These are phyloP conservation scores for Kurtzmaniella quercitrusa DNA, from an alignment of 1,139 yeast genomes.

Conservation along the genomic window DNA sequence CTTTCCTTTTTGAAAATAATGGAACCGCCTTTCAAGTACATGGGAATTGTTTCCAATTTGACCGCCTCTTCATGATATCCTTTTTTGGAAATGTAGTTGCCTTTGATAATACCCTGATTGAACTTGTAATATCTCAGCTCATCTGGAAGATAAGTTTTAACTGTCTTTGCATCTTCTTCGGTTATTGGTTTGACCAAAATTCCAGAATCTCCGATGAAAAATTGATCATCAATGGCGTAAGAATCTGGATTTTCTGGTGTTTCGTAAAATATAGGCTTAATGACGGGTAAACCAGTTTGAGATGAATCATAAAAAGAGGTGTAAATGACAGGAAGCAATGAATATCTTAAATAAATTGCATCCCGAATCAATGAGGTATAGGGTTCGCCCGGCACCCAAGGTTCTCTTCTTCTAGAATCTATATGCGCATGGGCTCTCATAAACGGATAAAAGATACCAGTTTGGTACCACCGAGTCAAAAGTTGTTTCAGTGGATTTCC, in stretches of 20 bases:
- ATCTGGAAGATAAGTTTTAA: constrained; percentile 62
- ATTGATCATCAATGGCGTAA: constrained; percentile 75
- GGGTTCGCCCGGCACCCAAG: constrained; percentile 81
- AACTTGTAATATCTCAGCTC: constrained; percentile 58
- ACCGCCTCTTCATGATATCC: constrained; percentile 28
- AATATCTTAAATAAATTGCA: constrained; percentile 70
- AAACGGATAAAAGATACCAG: constrained; percentile 94
- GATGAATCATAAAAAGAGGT: constrained; percentile 74
- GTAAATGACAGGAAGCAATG: constrained; percentile 72
- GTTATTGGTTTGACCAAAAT: constrained; percentile 81
- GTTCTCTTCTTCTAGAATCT: constrained; percentile 88
- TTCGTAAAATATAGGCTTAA: constrained; percentile 73
- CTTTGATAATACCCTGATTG: constrained; percentile 28
- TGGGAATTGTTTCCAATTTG: constrained; percentile 63
- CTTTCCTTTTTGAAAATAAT: constrained; percentile 66
- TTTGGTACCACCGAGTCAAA: constrained; percentile 89
- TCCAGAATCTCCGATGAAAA: constrained; percentile 71
- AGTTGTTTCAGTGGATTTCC: constrained; percentile 83
- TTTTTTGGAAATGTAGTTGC: constrained; percentile 9
- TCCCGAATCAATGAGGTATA: constrained; percentile 64
- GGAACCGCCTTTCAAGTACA: constrained; percentile 74
- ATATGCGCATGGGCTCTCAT: constrained; percentile 96
- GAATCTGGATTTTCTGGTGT: constrained; percentile 47
- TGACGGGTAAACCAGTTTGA: constrained; percentile 60
- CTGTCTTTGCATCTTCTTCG: constrained; percentile 43